Evolutionary conservation across 257 asterid species (phyloP).

Genomic region (Penstemon barbatus): DNA sequence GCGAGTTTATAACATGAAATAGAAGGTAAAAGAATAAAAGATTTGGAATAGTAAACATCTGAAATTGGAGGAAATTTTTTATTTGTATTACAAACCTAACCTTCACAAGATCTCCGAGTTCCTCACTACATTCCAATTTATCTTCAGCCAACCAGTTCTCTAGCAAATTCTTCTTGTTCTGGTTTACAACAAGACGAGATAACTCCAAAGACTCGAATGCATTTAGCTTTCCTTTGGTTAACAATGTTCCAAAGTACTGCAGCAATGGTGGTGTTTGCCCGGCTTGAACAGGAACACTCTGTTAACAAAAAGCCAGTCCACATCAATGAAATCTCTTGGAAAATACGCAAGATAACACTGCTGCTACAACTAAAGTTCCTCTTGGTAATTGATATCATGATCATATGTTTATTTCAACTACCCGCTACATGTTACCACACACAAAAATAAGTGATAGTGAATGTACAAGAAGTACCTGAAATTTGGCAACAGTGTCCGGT

Average conservation of each 20-base stretch:
- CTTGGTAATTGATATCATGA: not conserved
- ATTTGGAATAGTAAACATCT: constrained; percentile 1
- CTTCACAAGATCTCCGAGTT: constrained; percentile 99
- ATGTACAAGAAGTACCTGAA: constrained; percentile 62
- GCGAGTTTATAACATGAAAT: constrained; percentile 13
- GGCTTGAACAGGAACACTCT: constrained; percentile 99
- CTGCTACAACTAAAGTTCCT: constrained; percentile 14
- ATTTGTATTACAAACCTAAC: constrained; percentile 40
- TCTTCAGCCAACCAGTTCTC: constrained; percentile 99
- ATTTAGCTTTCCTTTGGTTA: constrained; percentile 93
- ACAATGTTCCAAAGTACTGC: constrained; percentile 95
- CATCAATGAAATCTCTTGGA: constrained; percentile 7
- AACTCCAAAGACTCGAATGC: constrained; percentile 96
- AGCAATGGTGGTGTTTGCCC: constrained; percentile 98
- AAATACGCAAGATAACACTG: constrained; percentile 14
- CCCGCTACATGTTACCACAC: constrained; percentile 5
- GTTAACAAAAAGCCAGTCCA: constrained; percentile 27
- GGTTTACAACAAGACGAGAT: constrained; percentile 97
- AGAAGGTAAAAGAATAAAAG: constrained; percentile 17
- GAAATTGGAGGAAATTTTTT: constrained; percentile 15
- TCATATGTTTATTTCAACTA: constrained; percentile 1
- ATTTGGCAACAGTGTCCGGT: constrained; percentile 94
- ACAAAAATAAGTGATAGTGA: constrained; percentile 7
- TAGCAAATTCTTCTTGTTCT: constrained; percentile 89
- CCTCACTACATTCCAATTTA: constrained; percentile 98